Evolutionary conservation across 2,329 filamentous ascomycete species (phyloP), one percentile per base, ranked within the genome.

Genomic region (Colletotrichum lini): DNA sequence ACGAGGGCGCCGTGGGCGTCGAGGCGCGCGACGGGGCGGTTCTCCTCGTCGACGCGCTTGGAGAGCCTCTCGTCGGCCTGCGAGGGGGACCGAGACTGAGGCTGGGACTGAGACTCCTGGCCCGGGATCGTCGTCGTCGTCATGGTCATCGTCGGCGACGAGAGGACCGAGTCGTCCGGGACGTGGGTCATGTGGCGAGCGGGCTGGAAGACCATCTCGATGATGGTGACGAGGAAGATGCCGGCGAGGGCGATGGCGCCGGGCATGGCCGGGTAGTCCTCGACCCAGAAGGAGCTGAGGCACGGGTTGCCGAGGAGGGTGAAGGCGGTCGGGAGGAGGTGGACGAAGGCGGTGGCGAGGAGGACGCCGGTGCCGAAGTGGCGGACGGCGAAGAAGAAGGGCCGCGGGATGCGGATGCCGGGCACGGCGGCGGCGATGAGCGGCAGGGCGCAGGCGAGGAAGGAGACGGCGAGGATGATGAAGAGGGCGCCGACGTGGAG

Each of bases 331-430:
- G 89, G 91, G 10, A 92, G 86, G 42, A 92, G 84, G 82, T 95
- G 93, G 40, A 95, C 93, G 77, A 96, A 96, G 63, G 94, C 93
- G 1, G 93, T 96, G 35, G 94, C 89, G 54, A 91, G 86, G 42
- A 89, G 85, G 23, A 96, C 94, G 69, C 93, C 93, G 10, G 93
- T 96, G 75, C 93, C 92, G 75, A 94, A 94, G 84, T 94, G 92
- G 73, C 88, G 85, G 59, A 89, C 86, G 62, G 83, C 79, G 77
- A 90, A 89, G 80, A 90, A 87, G 79, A 90, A 86, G 58, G 79
- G 80, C 23, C 82, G 79, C 1, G 89, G 89, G 61, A 91, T 89
- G 65, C 84, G 86, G 59, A 90, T 78, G 18, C 83, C 80, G 26
- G 87, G 87, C 54, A 89, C 83, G 73, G 83, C 83, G 64, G 82